These are phyloP conservation scores for Candida jianshihensis DNA, from an alignment of 805 yeast genomes.

Conservation along the genomic window DNA sequence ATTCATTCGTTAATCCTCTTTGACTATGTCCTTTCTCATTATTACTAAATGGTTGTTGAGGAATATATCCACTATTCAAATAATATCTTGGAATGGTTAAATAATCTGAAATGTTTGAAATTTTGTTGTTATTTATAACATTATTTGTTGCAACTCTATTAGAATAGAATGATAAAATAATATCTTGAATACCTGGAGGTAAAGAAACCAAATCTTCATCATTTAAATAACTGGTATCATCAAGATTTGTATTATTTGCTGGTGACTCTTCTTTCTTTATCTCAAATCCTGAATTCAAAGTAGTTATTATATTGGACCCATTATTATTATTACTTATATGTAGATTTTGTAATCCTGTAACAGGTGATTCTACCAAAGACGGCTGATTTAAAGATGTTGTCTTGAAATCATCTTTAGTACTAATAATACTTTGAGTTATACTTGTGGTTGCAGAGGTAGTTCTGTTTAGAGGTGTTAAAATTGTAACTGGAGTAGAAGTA, in stretches of 20 bases:
- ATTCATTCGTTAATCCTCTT: slow-evolving; percentile 7
- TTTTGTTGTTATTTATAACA: slow-evolving; percentile 2
- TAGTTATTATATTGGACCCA: not conserved
- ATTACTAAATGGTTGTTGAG: not conserved
- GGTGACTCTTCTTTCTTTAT: not conserved
- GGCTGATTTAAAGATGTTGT: not conserved
- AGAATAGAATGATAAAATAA: slow-evolving; percentile 22
- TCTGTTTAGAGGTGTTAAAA: slow-evolving; percentile 3
- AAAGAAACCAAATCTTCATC: slow-evolving; percentile 14
- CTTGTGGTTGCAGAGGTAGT: slow-evolving; percentile 1
- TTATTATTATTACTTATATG: not conserved
- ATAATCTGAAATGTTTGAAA: slow-evolving; percentile 4
- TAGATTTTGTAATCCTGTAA: not conserved
- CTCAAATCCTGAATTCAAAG: slow-evolving; percentile 4
- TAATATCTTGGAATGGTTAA: slow-evolving; percentile 7
- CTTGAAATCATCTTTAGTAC: not conserved
- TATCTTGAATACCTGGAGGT: slow-evolving; percentile 28
- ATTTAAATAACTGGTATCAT: slow-evolving; percentile 12
- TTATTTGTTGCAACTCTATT: slow-evolving; percentile 3
- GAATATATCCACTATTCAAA: not conserved
- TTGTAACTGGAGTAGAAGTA: not conserved
- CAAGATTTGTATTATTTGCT: slow-evolving; percentile 8
- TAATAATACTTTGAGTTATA: no score
- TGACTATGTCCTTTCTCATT: not conserved
- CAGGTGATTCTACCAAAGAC: not conserved